Evolutionary conservation across 495 filamentous ascomycete species (phyloP).

Genomic region (Hypoxylon rickii): DNA sequence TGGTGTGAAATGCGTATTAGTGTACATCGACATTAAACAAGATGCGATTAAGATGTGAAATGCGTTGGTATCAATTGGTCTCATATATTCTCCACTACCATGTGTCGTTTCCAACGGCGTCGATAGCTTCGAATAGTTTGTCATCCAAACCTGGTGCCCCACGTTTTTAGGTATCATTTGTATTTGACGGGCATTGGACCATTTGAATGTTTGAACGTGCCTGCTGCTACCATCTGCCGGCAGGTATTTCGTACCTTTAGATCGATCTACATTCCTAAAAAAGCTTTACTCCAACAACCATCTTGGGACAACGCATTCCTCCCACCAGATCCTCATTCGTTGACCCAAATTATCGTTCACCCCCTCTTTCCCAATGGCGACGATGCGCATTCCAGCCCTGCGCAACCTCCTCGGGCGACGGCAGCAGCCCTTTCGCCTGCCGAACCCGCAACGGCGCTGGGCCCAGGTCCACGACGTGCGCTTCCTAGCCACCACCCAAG

Average conservation of each 20-base stretch:
- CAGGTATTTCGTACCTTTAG: no score
- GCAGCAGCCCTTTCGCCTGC: slow-evolving; percentile 27
- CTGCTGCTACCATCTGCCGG: no score
- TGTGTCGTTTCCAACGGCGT: neutral
- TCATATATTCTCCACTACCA: neutral
- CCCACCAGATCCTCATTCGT: neutral
- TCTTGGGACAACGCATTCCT: no score
- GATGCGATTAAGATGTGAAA: no score
- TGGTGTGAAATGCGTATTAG: no score
- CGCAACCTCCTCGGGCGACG: slow-evolving; percentile 39
- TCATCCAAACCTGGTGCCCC: slow-evolving; percentile 23
- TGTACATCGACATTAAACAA: no score
- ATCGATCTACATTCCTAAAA: no score
- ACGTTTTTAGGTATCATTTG: slow-evolving; percentile 4
- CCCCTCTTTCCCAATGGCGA: slow-evolving; percentile 33
- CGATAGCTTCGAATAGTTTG: neutral
- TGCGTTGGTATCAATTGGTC: no score
- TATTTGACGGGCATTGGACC: no score
- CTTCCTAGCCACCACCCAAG: slow-evolving; percentile 68
- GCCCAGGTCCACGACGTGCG: slow-evolving; percentile 92
- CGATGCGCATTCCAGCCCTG: slow-evolving; percentile 40
- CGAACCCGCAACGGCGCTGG: slow-evolving; percentile 72
- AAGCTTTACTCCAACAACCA: no score
- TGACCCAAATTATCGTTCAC: neutral
- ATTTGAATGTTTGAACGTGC: no score